These are phyloP conservation scores for Cystofilobasidium ferigula DNA, from an alignment of 768 basidiomycete genomes.

Conservation along the genomic window DNA sequence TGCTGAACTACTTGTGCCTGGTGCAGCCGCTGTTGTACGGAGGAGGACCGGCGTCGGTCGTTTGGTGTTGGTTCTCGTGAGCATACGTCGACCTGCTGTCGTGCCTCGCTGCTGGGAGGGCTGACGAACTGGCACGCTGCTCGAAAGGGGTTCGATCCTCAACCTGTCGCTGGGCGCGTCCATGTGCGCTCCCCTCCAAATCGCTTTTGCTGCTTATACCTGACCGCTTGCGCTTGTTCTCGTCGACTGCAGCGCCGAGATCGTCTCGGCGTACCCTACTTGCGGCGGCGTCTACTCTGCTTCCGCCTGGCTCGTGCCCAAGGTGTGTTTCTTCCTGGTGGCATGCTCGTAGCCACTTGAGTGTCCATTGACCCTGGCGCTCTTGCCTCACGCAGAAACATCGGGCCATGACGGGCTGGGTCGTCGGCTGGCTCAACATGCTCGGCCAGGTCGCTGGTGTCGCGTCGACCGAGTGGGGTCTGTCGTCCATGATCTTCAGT, in stretches of 20 bases:
- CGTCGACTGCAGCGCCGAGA: constrained; percentile 32
- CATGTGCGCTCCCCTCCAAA: constrained; percentile 8
- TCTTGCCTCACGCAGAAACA: neutral
- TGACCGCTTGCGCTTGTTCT: neutral
- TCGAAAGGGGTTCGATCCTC: constrained; percentile 13
- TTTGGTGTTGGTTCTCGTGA: constrained; percentile 42
- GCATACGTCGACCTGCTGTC: constrained; percentile 7
- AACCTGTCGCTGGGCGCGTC: constrained; percentile 20
- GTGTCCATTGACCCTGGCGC: neutral
- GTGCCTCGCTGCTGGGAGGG: neutral
- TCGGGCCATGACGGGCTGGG: constrained; percentile 36
- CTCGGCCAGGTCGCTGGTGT: constrained; percentile 26
- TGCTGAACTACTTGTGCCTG: neutral
- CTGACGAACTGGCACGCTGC: neutral
- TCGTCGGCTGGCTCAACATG: constrained; percentile 34
- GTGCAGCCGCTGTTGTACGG: constrained; percentile 49
- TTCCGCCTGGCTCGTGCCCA: constrained; percentile 40
- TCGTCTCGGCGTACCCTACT: constrained; percentile 35
- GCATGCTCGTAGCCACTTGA: constrained; percentile 31
- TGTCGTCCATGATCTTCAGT: constrained; percentile 43
- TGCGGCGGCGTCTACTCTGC: constrained; percentile 43
- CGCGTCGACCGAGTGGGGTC: constrained; percentile 23
- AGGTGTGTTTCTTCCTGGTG: neutral
- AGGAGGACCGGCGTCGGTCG: constrained; percentile 53
- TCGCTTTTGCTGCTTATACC: neutral